These are phyloP conservation scores for Plenodomus lindquistii DNA, from an alignment of 2,329 filamentous ascomycete genomes.

Conservation along the genomic window DNA sequence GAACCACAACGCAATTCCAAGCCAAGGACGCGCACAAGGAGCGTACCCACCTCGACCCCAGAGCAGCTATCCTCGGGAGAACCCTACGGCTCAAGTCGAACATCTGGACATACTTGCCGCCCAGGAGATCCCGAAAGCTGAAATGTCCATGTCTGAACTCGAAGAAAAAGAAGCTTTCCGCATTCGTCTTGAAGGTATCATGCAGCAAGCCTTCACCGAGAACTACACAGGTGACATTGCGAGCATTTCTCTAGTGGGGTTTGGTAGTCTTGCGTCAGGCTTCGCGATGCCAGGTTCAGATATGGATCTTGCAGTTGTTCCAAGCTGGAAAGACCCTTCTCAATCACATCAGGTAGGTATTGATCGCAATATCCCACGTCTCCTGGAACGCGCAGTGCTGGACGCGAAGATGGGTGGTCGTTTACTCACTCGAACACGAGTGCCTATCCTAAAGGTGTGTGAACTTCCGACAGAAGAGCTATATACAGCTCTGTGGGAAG, in stretches of 20 bases:
- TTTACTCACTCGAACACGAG: conserved; percentile 75
- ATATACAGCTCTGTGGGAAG: conserved; percentile 63
- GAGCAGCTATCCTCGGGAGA: conserved; percentile 22
- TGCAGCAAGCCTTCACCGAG: conserved; percentile 60
- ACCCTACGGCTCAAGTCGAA: conserved; percentile 41
- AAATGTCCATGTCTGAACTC: conserved; percentile 67
- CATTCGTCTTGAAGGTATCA: conserved; percentile 64
- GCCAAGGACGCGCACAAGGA: conserved; percentile 13
- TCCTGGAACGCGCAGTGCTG: conserved; percentile 76
- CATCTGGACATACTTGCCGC: conserved; percentile 50
- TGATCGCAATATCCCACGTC: conserved; percentile 65
- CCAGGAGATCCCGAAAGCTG: conserved; percentile 59
- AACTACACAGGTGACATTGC: conserved; percentile 53
- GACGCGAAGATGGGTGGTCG: conserved; percentile 74
- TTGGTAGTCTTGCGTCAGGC: conserved; percentile 81
- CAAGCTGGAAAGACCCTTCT: conserved; percentile 51
- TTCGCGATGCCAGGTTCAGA: conserved; percentile 89
- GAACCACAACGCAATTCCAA: conserved; percentile 7
- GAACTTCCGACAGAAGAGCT: conserved; percentile 68
- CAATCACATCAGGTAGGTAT: conserved; percentile 47
- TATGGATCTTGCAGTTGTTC: conserved; percentile 83
- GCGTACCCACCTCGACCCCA: conserved; percentile 19
- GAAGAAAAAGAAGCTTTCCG: conserved; percentile 74
- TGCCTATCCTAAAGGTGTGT: conserved; percentile 88
- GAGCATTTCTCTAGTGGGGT: conserved; percentile 72